Conservation (phyloP, 2,329 filamentous ascomycete genomes). For the Fusarium nisikadoi region DNA sequence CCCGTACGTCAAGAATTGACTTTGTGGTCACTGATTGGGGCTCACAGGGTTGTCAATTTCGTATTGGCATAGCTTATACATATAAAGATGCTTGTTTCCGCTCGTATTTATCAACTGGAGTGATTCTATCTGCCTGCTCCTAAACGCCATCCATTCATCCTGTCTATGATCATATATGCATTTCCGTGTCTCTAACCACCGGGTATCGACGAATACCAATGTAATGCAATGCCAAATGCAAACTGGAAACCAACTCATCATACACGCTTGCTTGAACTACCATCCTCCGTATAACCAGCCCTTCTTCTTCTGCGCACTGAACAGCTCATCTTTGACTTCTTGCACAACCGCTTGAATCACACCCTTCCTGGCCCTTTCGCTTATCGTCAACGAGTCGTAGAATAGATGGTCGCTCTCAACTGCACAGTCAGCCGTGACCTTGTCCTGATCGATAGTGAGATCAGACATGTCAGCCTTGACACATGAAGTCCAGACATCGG, state of each 20-base stretch:
- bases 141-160: constrained; percentile 23
- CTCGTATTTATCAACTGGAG: not conserved
- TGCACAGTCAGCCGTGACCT: constrained; percentile 49
- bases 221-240: not conserved
- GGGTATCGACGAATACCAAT: constrained; percentile 27
- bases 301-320: constrained; percentile 28
- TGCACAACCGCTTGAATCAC: constrained; percentile 32
- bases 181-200: not conserved
- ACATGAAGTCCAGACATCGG: constrained; percentile 58
- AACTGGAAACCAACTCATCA: not conserved
- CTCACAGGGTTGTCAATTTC: not conserved
- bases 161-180: constrained; percentile 10
- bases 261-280: not conserved
- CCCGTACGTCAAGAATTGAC: not conserved
- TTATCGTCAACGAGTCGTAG: constrained; percentile 61
- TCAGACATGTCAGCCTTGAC: constrained; percentile 39
- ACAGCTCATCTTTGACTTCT: constrained; percentile 39
- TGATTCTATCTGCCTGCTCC: not conserved
- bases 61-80: not conserved
- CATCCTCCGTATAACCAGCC: constrained; percentile 35
- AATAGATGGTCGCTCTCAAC: constrained; percentile 61
- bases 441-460: constrained; percentile 21
- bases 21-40: not conserved
- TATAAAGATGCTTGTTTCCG: not conserved
- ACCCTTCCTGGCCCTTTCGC: constrained; percentile 46